phyloP scores from a whole-genome alignment of 371 early-diverging fungal genomes.

The Thermomucor indicae-seudaticae region DNA sequence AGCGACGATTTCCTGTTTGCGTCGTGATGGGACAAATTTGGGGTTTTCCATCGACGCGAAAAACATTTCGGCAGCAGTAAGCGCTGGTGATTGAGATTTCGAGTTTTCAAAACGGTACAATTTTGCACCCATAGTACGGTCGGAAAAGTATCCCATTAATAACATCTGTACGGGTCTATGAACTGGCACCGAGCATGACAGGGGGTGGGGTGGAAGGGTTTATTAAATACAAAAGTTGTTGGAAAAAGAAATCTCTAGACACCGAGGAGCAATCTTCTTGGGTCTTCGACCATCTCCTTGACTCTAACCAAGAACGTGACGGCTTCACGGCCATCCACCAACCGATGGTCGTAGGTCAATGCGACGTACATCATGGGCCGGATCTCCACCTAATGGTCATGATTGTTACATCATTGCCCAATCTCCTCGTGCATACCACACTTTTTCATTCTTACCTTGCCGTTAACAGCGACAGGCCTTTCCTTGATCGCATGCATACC shows the following conservation, averaged over 20 bases:
- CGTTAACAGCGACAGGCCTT: slow-evolving; percentile 89
- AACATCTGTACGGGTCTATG: neutral
- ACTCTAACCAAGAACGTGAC: slow-evolving; percentile 95
- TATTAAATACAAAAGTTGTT: slow-evolving; percentile 1
- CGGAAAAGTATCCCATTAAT: neutral
- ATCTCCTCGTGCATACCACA: neutral
- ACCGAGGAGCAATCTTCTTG: slow-evolving; percentile 83
- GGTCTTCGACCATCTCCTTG: slow-evolving; percentile 96
- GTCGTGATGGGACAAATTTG: no score
- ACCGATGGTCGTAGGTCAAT: slow-evolving; percentile 96
- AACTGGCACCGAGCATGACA: neutral
- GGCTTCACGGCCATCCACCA: slow-evolving; percentile 98
- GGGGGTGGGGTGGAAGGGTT: neutral
- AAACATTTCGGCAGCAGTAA: no score
- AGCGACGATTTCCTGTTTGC: no score
- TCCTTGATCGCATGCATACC: slow-evolving; percentile 99
- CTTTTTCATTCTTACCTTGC: slow-evolving; percentile 53
- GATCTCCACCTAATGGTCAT: slow-evolving; percentile 64
- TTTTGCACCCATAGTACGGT: neutral
- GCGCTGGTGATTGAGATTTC: no score
- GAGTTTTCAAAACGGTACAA: no score
- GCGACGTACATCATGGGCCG: slow-evolving; percentile 99
- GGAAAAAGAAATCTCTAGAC: slow-evolving; percentile 42
- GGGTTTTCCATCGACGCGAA: no score
- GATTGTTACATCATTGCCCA: neutral